phyloP scores from a whole-genome alignment of 2,329 filamentous ascomycete genomes.

The Lachnellula arida region DNA sequence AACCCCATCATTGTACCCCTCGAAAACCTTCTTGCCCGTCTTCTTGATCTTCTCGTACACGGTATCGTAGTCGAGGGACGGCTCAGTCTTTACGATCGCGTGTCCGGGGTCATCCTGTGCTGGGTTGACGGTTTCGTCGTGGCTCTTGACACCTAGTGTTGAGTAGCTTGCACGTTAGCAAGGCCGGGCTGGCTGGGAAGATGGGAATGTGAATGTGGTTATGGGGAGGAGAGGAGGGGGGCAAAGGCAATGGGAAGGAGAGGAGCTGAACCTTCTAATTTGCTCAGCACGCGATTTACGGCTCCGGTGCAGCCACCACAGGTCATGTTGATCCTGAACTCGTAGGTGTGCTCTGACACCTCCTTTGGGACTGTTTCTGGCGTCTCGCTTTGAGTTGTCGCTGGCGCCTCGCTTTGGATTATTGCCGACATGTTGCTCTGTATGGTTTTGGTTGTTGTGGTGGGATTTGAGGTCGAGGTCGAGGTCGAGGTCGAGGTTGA shows the following conservation, averaged over 20 bases:
- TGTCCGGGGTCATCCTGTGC: constrained; percentile 35
- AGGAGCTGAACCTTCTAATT: constrained; percentile 67
- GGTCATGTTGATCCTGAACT: constrained; percentile 91
- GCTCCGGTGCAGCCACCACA: constrained; percentile 96
- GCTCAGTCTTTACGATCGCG: constrained; percentile 69
- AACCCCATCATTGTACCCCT: constrained; percentile 65
- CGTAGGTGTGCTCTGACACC: constrained; percentile 71
- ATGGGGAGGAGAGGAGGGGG: constrained; percentile 1
- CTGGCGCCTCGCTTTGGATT: too few species aligned
- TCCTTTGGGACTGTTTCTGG: too few species aligned
- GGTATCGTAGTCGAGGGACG: constrained; percentile 45
- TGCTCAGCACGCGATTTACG: constrained; percentile 86
- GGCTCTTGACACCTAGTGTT: constrained; percentile 71
- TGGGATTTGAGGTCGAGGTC: too few species aligned
- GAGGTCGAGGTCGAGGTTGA: too few species aligned
- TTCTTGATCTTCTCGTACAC: constrained; percentile 78
- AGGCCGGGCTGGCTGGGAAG: neutral
- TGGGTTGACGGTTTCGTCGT: constrained; percentile 82
- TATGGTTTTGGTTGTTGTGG: too few species aligned
- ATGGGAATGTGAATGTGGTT: too few species aligned
- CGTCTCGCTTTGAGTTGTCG: too few species aligned
- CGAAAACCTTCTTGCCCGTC: constrained; percentile 89
- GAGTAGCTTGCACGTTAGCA: constrained; percentile 1
- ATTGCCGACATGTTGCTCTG: too few species aligned
- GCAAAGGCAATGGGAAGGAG: neutral